These are phyloP conservation scores for Kuraishia borneana DNA, from an alignment of 805 yeast genomes.

Conservation along the genomic window DNA sequence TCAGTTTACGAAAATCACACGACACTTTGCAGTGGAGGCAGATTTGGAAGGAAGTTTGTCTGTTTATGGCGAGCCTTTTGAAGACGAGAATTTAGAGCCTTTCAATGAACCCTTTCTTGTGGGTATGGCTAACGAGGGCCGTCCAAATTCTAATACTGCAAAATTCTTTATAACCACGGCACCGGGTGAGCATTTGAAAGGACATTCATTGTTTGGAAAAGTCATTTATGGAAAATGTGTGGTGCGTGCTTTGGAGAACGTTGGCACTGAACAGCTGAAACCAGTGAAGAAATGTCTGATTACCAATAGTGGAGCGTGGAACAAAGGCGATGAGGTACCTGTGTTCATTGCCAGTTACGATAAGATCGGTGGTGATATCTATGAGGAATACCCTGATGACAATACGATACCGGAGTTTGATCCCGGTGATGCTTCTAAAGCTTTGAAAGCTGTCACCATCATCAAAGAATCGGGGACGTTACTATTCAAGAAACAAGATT, in stretches of 20 bases:
- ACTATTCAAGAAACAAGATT: slow-evolving; percentile 42
- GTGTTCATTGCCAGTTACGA: slow-evolving; percentile 52
- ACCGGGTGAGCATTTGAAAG: slow-evolving; percentile 62
- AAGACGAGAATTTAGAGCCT: slow-evolving; percentile 42
- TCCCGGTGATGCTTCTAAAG: slow-evolving; percentile 28
- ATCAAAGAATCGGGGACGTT: slow-evolving; percentile 62
- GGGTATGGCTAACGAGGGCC: slow-evolving; percentile 57
- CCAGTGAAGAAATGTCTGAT: slow-evolving; percentile 19
- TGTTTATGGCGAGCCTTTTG: slow-evolving; percentile 27
- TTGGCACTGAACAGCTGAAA: slow-evolving; percentile 27
- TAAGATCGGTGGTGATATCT: slow-evolving; percentile 54
- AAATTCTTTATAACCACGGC: slow-evolving; percentile 66
- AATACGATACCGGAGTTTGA: slow-evolving; percentile 44
- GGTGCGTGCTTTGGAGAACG: slow-evolving; percentile 51
- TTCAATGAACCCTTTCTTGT: slow-evolving; percentile 37
- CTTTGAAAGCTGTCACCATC: slow-evolving; percentile 35
- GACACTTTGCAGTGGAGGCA: slow-evolving; percentile 61
- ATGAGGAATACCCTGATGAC: slow-evolving; percentile 73
- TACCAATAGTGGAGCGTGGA: slow-evolving; percentile 55
- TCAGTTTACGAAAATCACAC: slow-evolving; percentile 51
- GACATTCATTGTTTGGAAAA: slow-evolving; percentile 69
- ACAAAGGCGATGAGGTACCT: slow-evolving; percentile 38
- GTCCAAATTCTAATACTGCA: slow-evolving; percentile 37
- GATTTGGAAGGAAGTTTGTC: slow-evolving; percentile 21
- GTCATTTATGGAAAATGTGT: slow-evolving; percentile 62